Conservation (phyloP, 129 eudicot species). For the Helichrysum umbraculigerum region DNA sequence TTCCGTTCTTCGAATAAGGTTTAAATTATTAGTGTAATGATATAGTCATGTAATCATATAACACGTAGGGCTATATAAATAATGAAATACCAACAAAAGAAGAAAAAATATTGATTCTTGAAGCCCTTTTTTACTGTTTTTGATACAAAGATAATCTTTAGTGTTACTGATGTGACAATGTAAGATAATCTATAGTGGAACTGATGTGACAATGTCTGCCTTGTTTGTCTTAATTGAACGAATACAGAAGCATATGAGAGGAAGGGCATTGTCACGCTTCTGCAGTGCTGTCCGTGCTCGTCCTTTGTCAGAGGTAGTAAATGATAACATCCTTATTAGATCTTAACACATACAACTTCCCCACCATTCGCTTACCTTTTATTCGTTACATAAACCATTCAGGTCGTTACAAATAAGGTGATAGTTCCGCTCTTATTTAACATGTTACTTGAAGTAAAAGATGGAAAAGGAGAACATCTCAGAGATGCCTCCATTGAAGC, state of each 20-base stretch:
- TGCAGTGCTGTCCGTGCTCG: slow-evolving; percentile 37
- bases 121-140: neutral
- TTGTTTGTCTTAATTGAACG: slow-evolving; percentile 15
- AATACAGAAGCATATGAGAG: slow-evolving; percentile 78
- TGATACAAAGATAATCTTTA: neutral
- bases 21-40: neutral
- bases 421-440: slow-evolving; percentile 70
- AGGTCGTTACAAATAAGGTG: slow-evolving; percentile 65
- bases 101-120: neutral
- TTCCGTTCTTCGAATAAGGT: neutral
- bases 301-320: slow-evolving; percentile 57
- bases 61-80: neutral
- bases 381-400: slow-evolving; percentile 19
- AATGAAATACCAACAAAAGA: neutral
- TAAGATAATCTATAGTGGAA: neutral
- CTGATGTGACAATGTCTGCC: neutral
- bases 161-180: neutral
- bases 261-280: slow-evolving; percentile 77
- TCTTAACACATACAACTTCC: neutral
- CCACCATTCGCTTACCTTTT: neutral
- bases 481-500: slow-evolving; percentile 74
- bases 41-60: neutral
- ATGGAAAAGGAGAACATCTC: slow-evolving; percentile 74
- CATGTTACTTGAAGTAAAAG: slow-evolving; percentile 64
- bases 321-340: neutral